Percentiles rank a stretch among this genome's conserved stretches.
Conservation (phyloP, 1,284 basidiomycete species). For the Phlebopus sp. region DNA sequence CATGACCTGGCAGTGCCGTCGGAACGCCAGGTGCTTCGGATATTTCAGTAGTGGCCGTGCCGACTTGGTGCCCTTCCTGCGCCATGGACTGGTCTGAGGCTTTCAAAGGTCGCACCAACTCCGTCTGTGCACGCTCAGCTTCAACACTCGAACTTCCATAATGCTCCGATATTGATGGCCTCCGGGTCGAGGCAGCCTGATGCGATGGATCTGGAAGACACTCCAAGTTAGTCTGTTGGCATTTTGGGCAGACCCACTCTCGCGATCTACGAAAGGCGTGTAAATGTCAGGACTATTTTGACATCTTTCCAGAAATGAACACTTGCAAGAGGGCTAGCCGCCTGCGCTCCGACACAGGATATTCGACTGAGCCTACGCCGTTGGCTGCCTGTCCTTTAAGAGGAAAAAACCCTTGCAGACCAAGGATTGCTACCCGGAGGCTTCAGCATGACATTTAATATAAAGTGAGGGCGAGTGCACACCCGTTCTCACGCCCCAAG, state of each 20-base stretch:
- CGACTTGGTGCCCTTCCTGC: constrained; percentile 8
- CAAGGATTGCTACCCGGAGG: constrained; percentile 69
- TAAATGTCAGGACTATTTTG: constrained; percentile 14
- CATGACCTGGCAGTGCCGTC: constrained; percentile 13
- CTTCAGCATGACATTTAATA: constrained; percentile 12
- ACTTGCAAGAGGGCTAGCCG: constrained; percentile 77
- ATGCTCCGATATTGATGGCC: constrained; percentile 12
- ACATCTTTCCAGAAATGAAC: constrained; percentile 14
- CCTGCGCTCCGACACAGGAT: constrained; percentile 73
- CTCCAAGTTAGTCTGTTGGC: constrained; percentile 64
- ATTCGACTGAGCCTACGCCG: constrained; percentile 87
- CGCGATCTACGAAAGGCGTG: constrained; percentile 55
- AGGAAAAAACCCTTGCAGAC: constrained; percentile 89
- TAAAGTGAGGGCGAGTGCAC: constrained; percentile 22
- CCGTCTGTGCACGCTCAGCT: constrained; percentile 6
- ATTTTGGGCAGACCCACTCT: constrained; percentile 80
- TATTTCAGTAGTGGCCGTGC: constrained; percentile 16
- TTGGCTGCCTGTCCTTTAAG: constrained; percentile 86
- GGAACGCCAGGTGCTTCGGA: constrained; percentile 6
- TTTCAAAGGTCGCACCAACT: constrained; percentile 11
- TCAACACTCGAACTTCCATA: constrained; percentile 25
- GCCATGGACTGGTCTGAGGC: constrained; percentile 20
- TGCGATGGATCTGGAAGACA: constrained; percentile 65
- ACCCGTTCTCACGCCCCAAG: constrained; percentile 96
- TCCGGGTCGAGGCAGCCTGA: constrained; percentile 19